Evolutionary conservation across 169 alveolate species (phyloP).

Genomic region (Fabrea salina): DNA sequence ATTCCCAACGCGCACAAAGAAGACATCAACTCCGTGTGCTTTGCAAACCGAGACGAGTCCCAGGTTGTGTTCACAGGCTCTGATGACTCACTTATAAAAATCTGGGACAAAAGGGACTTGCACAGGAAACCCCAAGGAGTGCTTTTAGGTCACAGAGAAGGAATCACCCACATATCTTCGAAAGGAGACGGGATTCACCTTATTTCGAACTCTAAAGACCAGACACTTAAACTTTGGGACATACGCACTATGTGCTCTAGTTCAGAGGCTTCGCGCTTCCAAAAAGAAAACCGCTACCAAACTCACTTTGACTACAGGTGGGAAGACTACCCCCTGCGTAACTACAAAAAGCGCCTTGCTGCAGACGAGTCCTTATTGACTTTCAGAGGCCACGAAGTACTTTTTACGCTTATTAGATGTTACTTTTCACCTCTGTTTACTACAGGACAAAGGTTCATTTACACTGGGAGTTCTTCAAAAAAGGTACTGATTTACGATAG

Average conservation of each 20-base stretch:
- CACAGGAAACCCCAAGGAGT: constrained; percentile 42
- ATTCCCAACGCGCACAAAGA: constrained; percentile 50
- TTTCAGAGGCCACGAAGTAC: constrained; percentile 47
- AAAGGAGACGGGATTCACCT: constrained; percentile 57
- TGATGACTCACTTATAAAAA: constrained; percentile 54
- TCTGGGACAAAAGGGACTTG: constrained; percentile 61
- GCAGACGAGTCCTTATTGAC: constrained; percentile 27
- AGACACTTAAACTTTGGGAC: constrained; percentile 57
- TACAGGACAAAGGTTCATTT: constrained; percentile 52
- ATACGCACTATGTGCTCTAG: constrained; percentile 41
- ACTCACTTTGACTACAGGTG: constrained; percentile 56
- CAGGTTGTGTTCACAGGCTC: constrained; percentile 60
- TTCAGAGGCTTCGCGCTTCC: neutral
- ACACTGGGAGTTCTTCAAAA: constrained; percentile 50
- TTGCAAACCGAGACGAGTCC: constrained; percentile 57
- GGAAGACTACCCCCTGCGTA: constrained; percentile 37
- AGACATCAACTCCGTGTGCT: constrained; percentile 62
- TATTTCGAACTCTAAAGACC: constrained; percentile 64
- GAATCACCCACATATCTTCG: constrained; percentile 54
- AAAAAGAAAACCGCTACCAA: neutral
- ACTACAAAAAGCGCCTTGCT: neutral
- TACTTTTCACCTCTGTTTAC: constrained; percentile 46
- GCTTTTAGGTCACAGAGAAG: constrained; percentile 68
- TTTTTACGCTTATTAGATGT: constrained; percentile 47
- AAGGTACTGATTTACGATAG: constrained; percentile 40